Base-by-base conservation (phyloP, 768 basidiomycete species). In the Pholiota microspora region DNA sequence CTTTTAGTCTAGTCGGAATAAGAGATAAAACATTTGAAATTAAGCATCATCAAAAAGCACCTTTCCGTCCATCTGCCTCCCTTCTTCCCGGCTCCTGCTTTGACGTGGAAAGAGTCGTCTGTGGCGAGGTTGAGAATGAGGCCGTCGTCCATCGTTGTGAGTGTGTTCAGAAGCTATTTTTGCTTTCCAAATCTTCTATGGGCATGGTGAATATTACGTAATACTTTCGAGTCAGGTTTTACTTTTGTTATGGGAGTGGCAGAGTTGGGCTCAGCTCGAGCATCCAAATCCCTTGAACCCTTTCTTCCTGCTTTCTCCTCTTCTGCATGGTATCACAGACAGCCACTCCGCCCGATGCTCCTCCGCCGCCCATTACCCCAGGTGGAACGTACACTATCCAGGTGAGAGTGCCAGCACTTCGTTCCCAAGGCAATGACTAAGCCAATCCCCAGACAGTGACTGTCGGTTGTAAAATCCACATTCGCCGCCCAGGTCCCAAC, bases 401-500 rank as follows among this genome's bases (percentile, higher is more conserved):
- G 73, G 91, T 88, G 68, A 69, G 84, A 64, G 27, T 61, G 49
- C 49, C 59, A 58, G 47, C 28, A 57, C 59, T 50, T 42, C 45
- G 55, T 58, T 59, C 47, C 46, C 56, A 53, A 51, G 42, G 53
- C 59, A 59, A 67, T 69, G 68, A 69, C 69, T 72, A 64, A 71
- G 62, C 65, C 31, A 54, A 50, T 56, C 60, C 54, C 55, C 56
- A 63, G 94, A 88, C 85, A 31, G 85, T 98, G 62, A 81, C 84
- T 56, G 90, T 94, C 64, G 97, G 97, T 53, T 98, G 95, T 77
- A 98, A 98, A 76, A 83, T 99, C 67, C 94, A 88, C 73, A 92
- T 96, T 61, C 84, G 83, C 38, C 88, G 96, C 60, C 86, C 88
- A 56, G 82, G 81, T 38, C 72, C 85, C 44, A 85, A 87, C 63